Percentiles rank a stretch among this genome's conserved stretches.
phyloP scores from a whole-genome alignment of 306 rosid genomes.

The Trifolium dubium region DNA sequence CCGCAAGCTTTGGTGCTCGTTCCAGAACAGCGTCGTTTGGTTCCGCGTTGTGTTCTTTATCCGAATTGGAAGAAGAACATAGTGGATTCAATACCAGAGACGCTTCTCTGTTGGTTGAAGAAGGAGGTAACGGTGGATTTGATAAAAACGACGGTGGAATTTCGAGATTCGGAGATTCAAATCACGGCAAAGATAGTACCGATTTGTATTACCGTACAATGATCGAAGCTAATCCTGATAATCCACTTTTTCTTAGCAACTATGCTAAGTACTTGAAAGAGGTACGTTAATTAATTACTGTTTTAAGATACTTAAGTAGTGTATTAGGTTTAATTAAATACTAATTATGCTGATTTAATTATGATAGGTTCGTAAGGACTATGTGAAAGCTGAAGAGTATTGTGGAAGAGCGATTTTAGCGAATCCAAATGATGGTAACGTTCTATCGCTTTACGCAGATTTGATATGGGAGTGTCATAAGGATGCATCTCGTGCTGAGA shows the following conservation, averaged over 20 bases:
- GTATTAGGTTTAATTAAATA: not conserved
- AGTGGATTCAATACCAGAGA: slow-evolving; percentile 41
- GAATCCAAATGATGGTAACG: slow-evolving; percentile 69
- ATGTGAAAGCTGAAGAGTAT: slow-evolving; percentile 80
- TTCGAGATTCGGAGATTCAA: slow-evolving; percentile 61
- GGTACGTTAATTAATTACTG: slow-evolving; percentile 44
- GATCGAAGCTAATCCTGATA: slow-evolving; percentile 78
- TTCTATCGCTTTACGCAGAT: slow-evolving; percentile 75
- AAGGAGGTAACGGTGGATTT: slow-evolving; percentile 60
- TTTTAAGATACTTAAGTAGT: not conserved
- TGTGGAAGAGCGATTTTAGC: slow-evolving; percentile 85
- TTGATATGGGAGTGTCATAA: slow-evolving; percentile 75
- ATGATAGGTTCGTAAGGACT: slow-evolving; percentile 63
- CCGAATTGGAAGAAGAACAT: slow-evolving; percentile 47
- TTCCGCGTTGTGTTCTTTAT: slow-evolving; percentile 49
- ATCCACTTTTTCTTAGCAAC: slow-evolving; percentile 74
- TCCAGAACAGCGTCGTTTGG: slow-evolving; percentile 54
- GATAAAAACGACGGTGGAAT: slow-evolving; percentile 59
- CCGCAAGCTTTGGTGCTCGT: slow-evolving; percentile 23
- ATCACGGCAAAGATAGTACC: slow-evolving; percentile 51
- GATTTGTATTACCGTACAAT: slow-evolving; percentile 66
- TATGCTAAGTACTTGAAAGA: slow-evolving; percentile 84
- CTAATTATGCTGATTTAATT: slow-evolving; percentile 1
- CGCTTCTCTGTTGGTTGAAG: slow-evolving; percentile 49
- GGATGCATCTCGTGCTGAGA: slow-evolving; percentile 77